phyloP scores from a whole-genome alignment of 225 moss, liverwort and hornwort genomes.

The Marchantia paleacea region DNA sequence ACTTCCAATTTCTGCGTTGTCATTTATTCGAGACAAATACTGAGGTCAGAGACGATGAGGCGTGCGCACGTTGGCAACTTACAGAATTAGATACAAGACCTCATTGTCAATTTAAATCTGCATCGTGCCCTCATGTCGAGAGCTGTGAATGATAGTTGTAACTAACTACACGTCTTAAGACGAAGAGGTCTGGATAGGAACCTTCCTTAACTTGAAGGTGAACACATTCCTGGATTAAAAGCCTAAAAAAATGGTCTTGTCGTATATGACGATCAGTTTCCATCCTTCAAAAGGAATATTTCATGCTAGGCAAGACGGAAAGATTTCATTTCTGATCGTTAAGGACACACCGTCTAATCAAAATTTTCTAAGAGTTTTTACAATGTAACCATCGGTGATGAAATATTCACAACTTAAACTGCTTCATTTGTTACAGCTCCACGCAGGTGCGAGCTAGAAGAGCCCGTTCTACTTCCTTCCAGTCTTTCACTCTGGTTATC shows the following conservation, averaged over 20 bases:
- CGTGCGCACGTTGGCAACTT: constrained; percentile 7
- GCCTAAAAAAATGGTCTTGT: constrained; percentile 21
- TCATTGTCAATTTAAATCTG: neutral
- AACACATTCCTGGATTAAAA: neutral
- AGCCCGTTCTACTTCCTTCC: constrained; percentile 73
- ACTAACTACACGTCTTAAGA: neutral
- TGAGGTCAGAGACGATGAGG: constrained; percentile 3
- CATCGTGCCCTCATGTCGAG: neutral
- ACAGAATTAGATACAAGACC: constrained; percentile 13
- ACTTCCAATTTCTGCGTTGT: neutral
- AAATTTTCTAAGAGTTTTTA: constrained; percentile 36
- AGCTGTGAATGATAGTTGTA: neutral
- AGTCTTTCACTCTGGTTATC: constrained; percentile 83
- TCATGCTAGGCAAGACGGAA: constrained; percentile 4
- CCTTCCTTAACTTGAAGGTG: constrained; percentile 9
- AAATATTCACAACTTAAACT: constrained; percentile 23
- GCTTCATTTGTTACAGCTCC: constrained; percentile 21
- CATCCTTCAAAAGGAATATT: neutral
- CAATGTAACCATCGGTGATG: constrained; percentile 10
- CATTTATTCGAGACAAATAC: constrained; percentile 12
- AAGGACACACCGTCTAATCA: constrained; percentile 19
- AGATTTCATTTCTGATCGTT: neutral
- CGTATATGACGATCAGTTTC: neutral
- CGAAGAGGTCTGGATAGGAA: constrained; percentile 23
- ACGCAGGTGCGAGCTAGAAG: constrained; percentile 49